Evolutionary conservation across 2,329 filamentous ascomycete species (phyloP).

Genomic region (Botrytis byssoidea): DNA sequence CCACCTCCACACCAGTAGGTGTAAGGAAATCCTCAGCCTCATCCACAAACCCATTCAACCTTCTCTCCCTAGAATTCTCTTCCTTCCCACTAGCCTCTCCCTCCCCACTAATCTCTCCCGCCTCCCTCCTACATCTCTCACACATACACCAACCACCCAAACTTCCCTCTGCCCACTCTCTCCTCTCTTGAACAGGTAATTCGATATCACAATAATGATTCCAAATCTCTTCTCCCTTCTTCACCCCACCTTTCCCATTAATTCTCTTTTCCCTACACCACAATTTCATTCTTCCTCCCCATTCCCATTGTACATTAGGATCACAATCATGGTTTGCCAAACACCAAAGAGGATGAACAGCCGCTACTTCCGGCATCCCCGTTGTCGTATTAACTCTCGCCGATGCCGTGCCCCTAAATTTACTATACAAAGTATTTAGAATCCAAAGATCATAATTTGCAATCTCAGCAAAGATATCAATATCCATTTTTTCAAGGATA

Average conservation of each 20-base stretch:
- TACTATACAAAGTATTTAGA: conserved; percentile 87
- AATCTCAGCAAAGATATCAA: conserved; percentile 66
- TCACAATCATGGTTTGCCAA: conserved; percentile 95
- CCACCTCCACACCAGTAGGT: not conserved
- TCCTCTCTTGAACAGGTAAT: conserved; percentile 72
- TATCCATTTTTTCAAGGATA: conserved; percentile 79
- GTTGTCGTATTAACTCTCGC: conserved; percentile 74
- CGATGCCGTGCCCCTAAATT: conserved; percentile 90
- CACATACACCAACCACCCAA: conserved; percentile 90
- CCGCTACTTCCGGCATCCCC: conserved; percentile 84
- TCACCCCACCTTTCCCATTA: conserved; percentile 61
- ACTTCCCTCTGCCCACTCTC: conserved; percentile 86
- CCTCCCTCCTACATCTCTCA: conserved; percentile 74
- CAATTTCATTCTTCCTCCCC: conserved; percentile 76
- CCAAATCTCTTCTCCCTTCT: conserved; percentile 77
- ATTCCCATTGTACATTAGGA: conserved; percentile 93
- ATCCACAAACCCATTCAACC: not conserved
- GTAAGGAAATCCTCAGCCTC: not conserved
- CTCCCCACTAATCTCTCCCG: conserved; percentile 35
- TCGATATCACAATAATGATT: conserved; percentile 93
- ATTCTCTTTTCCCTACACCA: conserved; percentile 60
- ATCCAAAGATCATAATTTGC: conserved; percentile 72
- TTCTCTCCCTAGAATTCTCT: not conserved
- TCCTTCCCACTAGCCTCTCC: not conserved
- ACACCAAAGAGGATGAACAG: conserved; percentile 95